Base-by-base conservation (phyloP, 495 filamentous ascomycete species). In the Eremomyces bilateralis region DNA sequence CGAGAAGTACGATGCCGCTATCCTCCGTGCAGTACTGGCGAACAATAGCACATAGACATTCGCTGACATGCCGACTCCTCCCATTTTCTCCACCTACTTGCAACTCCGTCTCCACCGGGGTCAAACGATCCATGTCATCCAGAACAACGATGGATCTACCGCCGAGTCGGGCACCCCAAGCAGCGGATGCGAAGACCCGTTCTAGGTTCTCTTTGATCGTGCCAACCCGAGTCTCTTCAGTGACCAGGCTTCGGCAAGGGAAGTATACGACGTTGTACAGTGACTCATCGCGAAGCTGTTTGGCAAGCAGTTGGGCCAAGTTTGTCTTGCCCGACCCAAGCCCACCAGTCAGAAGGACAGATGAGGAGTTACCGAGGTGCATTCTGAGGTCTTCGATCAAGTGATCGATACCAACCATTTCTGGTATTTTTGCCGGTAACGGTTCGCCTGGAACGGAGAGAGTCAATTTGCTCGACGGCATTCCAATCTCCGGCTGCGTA, bases 101-200 rank as follows among this genome's bases (percentile, higher is more conserved):
- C 19, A 93, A 59, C 50, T 95, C 88, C 0, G 81, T 92, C 54
- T 95, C 88, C 0, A 70, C 72, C 0, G 85, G 83, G 49, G 88
- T 94, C 6, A 97, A 58, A 40, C 76, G 76, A 50, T 97, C 90
- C 6, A 97, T 60, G 41, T 97, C 88, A 47, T 97, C 88, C 2
- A 97, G 59, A 27, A 97, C 68, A 11, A 97, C 72, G 3, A 94
- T 44, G 0, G 84, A 64, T 38, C 68, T 72, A 4, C 88, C 84
- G 27, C 80, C 83, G 8, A 82, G 65, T 32, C 82, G 65, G 20
- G 83, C 76, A 37, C 75, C 82, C 84, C 85, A 97, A 27, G 73
- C 71, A 11, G 90, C 88, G 22, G 69, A 63, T 61, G 83, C 82
- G 46, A 97, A 94, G 12, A 85, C 55, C 11, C 78, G 65, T 30